Evolutionary conservation across 805 yeast species (phyloP).

Genomic region (Cyberlindnera xylosilytica): DNA sequence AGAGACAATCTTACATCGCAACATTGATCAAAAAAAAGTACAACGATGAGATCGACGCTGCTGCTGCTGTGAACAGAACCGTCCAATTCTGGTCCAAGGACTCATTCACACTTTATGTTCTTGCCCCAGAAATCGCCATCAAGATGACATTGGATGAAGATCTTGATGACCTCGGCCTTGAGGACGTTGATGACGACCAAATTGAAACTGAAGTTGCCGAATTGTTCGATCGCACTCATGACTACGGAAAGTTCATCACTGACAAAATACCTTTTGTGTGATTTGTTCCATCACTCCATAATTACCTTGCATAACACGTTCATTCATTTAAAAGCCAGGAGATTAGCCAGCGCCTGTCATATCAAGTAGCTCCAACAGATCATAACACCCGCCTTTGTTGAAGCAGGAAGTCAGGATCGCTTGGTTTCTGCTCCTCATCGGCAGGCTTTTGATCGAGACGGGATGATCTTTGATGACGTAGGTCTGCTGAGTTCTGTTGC

Average conservation of each 20-base stretch:
- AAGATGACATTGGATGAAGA: constrained; percentile 50
- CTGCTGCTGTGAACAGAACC: constrained; percentile 36
- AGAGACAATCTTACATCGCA: constrained; percentile 52
- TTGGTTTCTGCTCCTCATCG: not conserved
- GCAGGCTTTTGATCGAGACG: not conserved
- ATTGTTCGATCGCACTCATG: constrained; percentile 43
- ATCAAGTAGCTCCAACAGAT: too few species aligned
- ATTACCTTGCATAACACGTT: too few species aligned
- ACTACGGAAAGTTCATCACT: constrained; percentile 40
- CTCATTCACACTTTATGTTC: constrained; percentile 53
- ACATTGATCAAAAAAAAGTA: constrained; percentile 36
- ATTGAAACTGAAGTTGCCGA: constrained; percentile 40
- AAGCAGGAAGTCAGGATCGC: not conserved
- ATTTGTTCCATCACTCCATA: too few species aligned
- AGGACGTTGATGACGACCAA: constrained; percentile 43
- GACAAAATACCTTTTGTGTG: constrained; percentile 16
- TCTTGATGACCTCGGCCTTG: constrained; percentile 39
- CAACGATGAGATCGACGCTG: constrained; percentile 29
- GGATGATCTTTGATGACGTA: not conserved
- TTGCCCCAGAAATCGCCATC: constrained; percentile 61
- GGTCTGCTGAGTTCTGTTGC: not conserved
- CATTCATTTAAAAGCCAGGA: too few species aligned
- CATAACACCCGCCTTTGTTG: not conserved
- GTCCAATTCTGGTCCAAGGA: constrained; percentile 59
- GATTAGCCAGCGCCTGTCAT: too few species aligned